Percentiles rank a stretch among this genome's conserved stretches.
Conservation (phyloP, 148 eudicot species). For the Oxyria digyna region DNA sequence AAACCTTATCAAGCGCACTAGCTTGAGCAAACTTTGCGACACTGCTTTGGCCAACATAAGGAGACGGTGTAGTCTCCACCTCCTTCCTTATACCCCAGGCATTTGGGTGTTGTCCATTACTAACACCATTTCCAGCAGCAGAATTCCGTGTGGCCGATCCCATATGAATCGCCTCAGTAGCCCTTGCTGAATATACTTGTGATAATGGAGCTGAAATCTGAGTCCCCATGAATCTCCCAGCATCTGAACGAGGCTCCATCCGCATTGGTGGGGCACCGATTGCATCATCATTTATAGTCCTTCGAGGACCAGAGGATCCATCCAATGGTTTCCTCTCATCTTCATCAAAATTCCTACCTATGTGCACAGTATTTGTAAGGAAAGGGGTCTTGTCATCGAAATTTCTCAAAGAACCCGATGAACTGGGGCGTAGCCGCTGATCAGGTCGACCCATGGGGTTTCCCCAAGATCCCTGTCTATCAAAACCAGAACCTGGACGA, state of each 20-base stretch:
- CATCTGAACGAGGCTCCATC: conserved; percentile 30
- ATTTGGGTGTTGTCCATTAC: conserved; percentile 36
- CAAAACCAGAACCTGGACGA: conserved; percentile 41
- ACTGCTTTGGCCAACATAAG: conserved; percentile 41
- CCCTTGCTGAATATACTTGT: conserved; percentile 41
- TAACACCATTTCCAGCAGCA: conserved; percentile 16
- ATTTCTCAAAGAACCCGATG: conserved; percentile 57
- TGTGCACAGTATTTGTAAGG: conserved; percentile 27
- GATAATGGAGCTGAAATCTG: conserved; percentile 18
- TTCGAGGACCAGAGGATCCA: conserved; percentile 50
- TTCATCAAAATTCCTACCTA: conserved; percentile 89
- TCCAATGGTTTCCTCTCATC: conserved; percentile 90
- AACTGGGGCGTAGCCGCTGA: conserved; percentile 64
- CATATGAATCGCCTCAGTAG: conserved; percentile 22
- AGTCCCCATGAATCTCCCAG: conserved; percentile 21
- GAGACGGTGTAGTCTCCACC: conserved; percentile 24
- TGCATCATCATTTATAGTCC: conserved; percentile 59
- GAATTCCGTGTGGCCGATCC: conserved; percentile 18
- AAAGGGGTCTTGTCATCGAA: conserved; percentile 62
- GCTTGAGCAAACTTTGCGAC: conserved; percentile 75
- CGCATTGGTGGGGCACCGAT: conserved; percentile 22
- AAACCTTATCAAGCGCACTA: conserved; percentile 84
- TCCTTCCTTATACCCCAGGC: conserved; percentile 76
- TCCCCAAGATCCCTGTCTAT: conserved; percentile 58
- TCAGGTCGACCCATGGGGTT: conserved; percentile 51